Evolutionary conservation across 2,329 filamentous ascomycete genomes (phyloP), one percentile per base, ranked within the genome.

Genomic region (Pseudocercospora vitis): DNA sequence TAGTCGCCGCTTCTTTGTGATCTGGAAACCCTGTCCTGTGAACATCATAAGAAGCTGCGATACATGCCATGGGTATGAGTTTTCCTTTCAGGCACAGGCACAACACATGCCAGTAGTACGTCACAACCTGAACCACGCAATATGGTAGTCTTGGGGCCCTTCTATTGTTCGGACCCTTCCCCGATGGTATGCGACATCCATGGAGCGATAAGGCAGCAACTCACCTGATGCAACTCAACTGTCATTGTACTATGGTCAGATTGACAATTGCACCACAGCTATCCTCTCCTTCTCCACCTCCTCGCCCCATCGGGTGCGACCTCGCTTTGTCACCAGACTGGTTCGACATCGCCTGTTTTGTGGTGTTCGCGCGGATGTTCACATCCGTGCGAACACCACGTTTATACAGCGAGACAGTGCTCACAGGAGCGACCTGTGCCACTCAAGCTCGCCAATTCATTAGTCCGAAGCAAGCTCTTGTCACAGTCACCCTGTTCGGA

Each of bases 151-250:
- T 11, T 45, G 12, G 26, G 29, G 42, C 42, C 42, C 42, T 45
- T 16, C 14, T 14, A 7, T 9, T 45, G 9, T 21, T 14, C 42
- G 42, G 42, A 14, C 19, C 23, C 16, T 29, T 14, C 11, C 29
- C 42, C 42, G 26, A 45, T 45, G 11, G 12, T 24, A 45, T 45
- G 42, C 24, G 42, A 45, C 42, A 21, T 24, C 21, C 47, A 50
- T 50, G n/a, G 5, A 8, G 8, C 18, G 14, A 28, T 35, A 45
- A 51, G 49, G 49, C 49, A 51, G 26, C 49, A 19, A 24, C 49
- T 46, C 39, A 37, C 42, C 49, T 51, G 49, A 51, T 31, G 16
- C 39, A 31, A 11, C 24, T n/a, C n/a, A 31, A 45, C 21, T 45
- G 42, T 45, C 42, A 45, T 31, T 45, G 42, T 45, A 45, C 42